These are phyloP conservation scores for Alternaria infectoria DNA, from an alignment of 2,329 filamentous ascomycete genomes.

Conservation along the genomic window DNA sequence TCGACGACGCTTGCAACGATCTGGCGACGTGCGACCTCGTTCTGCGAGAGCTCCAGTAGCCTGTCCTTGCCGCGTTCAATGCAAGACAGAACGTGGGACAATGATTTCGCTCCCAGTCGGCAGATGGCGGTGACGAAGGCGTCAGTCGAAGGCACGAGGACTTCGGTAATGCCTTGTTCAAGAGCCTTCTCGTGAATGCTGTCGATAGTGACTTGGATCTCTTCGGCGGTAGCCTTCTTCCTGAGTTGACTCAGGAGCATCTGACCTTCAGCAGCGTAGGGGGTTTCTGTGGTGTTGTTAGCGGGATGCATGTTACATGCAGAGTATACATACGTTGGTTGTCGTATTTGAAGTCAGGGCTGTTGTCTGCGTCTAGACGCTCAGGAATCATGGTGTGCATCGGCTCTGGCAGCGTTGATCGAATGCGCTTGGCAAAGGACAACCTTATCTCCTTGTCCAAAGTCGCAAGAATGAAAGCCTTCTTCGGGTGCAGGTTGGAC, in stretches of 20 bases:
- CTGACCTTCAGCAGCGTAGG: slow-evolving; percentile 83
- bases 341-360: slow-evolving; percentile 90
- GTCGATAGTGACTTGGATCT: slow-evolving; percentile 81
- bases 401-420: slow-evolving; percentile 84
- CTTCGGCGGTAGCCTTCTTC: slow-evolving; percentile 83
- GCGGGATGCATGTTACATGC: neutral
- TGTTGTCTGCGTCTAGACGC: slow-evolving; percentile 92
- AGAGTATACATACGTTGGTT: slow-evolving; percentile 65
- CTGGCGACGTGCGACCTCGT: slow-evolving; percentile 77
- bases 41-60: slow-evolving; percentile 77
- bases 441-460: slow-evolving; percentile 96
- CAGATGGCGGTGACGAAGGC: slow-evolving; percentile 93
- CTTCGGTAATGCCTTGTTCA: slow-evolving; percentile 71
- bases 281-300: slow-evolving; percentile 63
- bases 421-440: slow-evolving; percentile 94
- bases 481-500: slow-evolving; percentile 79
- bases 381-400: slow-evolving; percentile 83
- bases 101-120: slow-evolving; percentile 90
- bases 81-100: slow-evolving; percentile 93
- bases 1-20: slow-evolving; percentile 89
- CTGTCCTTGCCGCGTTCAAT: slow-evolving; percentile 94
- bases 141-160: slow-evolving; percentile 85
- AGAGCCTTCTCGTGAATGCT: slow-evolving; percentile 80
- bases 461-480: slow-evolving; percentile 89
- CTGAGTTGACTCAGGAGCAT: slow-evolving; percentile 80